Conservation (phyloP, 2,329 filamentous ascomycete genomes). For the Bipolaris sorokiniana region DNA sequence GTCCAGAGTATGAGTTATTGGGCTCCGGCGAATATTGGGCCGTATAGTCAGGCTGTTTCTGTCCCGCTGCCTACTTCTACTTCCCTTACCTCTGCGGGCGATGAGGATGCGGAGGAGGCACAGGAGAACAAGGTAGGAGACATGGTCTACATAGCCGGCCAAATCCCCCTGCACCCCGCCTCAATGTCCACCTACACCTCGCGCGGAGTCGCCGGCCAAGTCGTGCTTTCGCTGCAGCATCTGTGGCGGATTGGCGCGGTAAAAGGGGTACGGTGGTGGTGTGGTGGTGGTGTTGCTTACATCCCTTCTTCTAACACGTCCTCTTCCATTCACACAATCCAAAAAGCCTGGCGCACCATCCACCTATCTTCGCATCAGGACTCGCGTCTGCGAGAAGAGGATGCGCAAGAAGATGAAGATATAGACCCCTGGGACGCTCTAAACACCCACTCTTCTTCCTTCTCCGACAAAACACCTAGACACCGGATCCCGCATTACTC, state of each 20-base stretch:
- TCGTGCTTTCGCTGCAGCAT: slow-evolving; percentile 81
- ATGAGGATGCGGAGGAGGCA: background rate
- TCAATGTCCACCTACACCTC: slow-evolving; percentile 68
- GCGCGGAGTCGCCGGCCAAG: slow-evolving; percentile 61
- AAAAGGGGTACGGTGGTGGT: slow-evolving; percentile 76
- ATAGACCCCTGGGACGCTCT: slow-evolving; percentile 71
- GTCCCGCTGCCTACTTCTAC: slow-evolving; percentile 51
- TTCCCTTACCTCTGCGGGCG: slow-evolving; percentile 11
- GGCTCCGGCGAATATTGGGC: slow-evolving; percentile 97
- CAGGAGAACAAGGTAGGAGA: slow-evolving; percentile 17
- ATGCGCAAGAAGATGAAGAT: slow-evolving; percentile 46
- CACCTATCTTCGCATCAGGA: background rate
- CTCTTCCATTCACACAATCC: too few relatives aligned
- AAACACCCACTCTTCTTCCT: slow-evolving; percentile 57
- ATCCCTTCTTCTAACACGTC: slow-evolving; percentile 19
- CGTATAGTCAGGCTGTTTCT: slow-evolving; percentile 87
- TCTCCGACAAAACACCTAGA: slow-evolving; percentile 35
- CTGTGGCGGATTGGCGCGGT: slow-evolving; percentile 81
- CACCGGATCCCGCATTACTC: slow-evolving; percentile 52
- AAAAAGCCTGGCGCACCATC: slow-evolving; percentile 53
- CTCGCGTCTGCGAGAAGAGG: too few relatives aligned
- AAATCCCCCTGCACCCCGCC: slow-evolving; percentile 85
- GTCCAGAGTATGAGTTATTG: slow-evolving; percentile 95
- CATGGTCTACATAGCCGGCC: slow-evolving; percentile 77
- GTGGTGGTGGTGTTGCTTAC: slow-evolving; percentile 70